Percentiles rank a stretch among this genome's conserved stretches.
Evolutionary conservation across 1,284 basidiomycete genomes (phyloP).

Genomic region (Omphalotus olearius): DNA sequence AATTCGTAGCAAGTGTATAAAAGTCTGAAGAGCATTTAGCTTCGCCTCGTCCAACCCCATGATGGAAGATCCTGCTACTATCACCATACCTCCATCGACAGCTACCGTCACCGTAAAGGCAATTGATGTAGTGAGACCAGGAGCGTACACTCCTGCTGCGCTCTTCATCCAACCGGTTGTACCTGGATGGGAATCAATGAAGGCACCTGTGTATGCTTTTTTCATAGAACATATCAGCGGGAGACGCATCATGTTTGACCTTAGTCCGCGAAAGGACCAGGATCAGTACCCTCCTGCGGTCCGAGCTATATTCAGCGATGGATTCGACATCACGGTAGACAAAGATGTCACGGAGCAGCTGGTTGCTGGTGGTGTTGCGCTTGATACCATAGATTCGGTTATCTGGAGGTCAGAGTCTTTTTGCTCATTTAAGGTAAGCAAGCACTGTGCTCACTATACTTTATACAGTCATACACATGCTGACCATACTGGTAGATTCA

Average conservation of each 20-base stretch:
- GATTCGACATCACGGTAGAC: conserved; percentile 8
- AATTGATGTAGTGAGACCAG: background rate
- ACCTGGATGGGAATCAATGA: background rate
- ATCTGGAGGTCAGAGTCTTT: conserved; percentile 18
- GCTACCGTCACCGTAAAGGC: conserved; percentile 1
- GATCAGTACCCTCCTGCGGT: conserved; percentile 13
- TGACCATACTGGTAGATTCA: conserved; percentile 15
- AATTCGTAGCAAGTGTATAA: no score
- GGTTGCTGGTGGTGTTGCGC: conserved; percentile 11
- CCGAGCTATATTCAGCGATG: background rate
- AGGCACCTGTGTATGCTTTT: background rate
- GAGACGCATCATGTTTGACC: conserved; percentile 18
- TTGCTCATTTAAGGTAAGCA: background rate
- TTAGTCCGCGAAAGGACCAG: conserved; percentile 18
- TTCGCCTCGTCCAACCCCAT: background rate
- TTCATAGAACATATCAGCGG: background rate
- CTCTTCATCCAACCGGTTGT: conserved; percentile 2
- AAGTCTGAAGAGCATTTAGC: background rate
- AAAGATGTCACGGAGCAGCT: conserved; percentile 18
- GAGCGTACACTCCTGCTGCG: background rate
- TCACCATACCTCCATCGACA: background rate
- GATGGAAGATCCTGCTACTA: background rate
- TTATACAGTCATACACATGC: conserved; percentile 17
- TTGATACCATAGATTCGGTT: conserved; percentile 15
- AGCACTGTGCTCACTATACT: background rate